Evolutionary conservation across 2,329 filamentous ascomycete genomes (phyloP).

Genomic region (Colletotrichum caudatum): DNA sequence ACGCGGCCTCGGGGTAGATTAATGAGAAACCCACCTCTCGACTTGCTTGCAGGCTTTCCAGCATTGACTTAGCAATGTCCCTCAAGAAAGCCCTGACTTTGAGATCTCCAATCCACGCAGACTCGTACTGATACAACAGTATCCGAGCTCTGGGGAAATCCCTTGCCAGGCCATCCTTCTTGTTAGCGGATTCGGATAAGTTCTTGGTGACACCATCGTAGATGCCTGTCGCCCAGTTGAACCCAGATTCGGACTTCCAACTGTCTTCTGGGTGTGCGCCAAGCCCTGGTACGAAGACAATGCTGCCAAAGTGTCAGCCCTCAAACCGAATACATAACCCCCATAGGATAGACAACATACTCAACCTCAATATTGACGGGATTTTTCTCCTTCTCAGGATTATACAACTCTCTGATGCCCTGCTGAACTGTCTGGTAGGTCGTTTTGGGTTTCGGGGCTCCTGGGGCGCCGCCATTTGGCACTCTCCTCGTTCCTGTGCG

Average conservation of each 20-base stretch:
- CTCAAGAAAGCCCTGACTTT: slow-evolving; percentile 57
- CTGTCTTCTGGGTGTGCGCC: slow-evolving; percentile 55
- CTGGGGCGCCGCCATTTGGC: slow-evolving; percentile 35
- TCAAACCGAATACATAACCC: not conserved
- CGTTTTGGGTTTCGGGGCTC: slow-evolving; percentile 47
- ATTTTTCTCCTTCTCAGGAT: slow-evolving; percentile 46
- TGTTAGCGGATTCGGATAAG: slow-evolving; percentile 51
- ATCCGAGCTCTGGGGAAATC: slow-evolving; percentile 56
- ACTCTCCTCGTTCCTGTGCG: slow-evolving; percentile 34
- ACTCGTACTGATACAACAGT: slow-evolving; percentile 57
- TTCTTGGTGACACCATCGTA: slow-evolving; percentile 52
- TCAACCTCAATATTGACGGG: slow-evolving; percentile 51
- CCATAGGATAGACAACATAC: slow-evolving; percentile 42
- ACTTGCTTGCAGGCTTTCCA: slow-evolving; percentile 51
- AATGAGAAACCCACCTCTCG: slow-evolving; percentile 49
- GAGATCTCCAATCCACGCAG: slow-evolving; percentile 54
- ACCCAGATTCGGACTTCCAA: slow-evolving; percentile 54
- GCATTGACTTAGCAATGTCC: slow-evolving; percentile 54
- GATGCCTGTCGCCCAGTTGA: slow-evolving; percentile 55
- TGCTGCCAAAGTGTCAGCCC: slow-evolving; percentile 46
- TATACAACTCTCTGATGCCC: slow-evolving; percentile 54
- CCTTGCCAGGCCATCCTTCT: slow-evolving; percentile 50
- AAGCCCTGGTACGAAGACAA: slow-evolving; percentile 57
- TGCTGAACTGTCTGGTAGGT: slow-evolving; percentile 54
- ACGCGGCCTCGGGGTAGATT: accelerated